These are phyloP conservation scores for Passalora sequoiae DNA, from an alignment of 2,329 filamentous ascomycete genomes.

Conservation along the genomic window DNA sequence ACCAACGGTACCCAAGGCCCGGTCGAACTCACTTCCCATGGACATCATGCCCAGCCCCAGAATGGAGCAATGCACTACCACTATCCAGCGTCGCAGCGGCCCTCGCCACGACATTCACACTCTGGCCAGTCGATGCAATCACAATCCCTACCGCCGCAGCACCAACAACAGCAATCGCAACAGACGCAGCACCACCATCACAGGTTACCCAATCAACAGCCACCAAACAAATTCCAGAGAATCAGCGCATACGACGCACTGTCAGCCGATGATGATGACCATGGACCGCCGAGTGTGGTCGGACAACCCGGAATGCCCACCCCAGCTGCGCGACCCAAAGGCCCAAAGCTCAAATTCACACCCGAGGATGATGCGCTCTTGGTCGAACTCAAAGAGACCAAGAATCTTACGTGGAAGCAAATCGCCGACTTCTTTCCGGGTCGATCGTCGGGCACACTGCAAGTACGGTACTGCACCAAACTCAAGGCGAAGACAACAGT, in stretches of 20 bases:
- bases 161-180: conserved; percentile 46
- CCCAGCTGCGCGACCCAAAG: conserved; percentile 73
- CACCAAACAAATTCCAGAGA: conserved; percentile 61
- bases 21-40: conserved; percentile 36
- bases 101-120: conserved; percentile 21
- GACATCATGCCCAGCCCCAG: conserved; percentile 24
- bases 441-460: conserved; percentile 79
- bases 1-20: conserved; percentile 33
- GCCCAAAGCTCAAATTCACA: conserved; percentile 90
- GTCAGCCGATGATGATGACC: conserved; percentile 29
- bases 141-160: conserved; percentile 31
- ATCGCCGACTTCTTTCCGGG: conserved; percentile 95
- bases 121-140: conserved; percentile 18
- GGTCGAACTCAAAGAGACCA: conserved; percentile 88
- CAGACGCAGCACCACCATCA: conserved; percentile 65
- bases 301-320: conserved; percentile 81
- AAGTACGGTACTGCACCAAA: conserved; percentile 93
- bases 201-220: conserved; percentile 67
- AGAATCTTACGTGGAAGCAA: conserved; percentile 94
- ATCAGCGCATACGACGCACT: conserved; percentile 49
- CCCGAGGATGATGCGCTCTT: conserved; percentile 84
- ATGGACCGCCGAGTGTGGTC: conserved; percentile 74
- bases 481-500: conserved; percentile 88
- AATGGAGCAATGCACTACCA: conserved; percentile 17
- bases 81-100: conserved; percentile 20